Conservation (phyloP, 352 stramenopile genomes). For the Phytophthora cactorum region DNA sequence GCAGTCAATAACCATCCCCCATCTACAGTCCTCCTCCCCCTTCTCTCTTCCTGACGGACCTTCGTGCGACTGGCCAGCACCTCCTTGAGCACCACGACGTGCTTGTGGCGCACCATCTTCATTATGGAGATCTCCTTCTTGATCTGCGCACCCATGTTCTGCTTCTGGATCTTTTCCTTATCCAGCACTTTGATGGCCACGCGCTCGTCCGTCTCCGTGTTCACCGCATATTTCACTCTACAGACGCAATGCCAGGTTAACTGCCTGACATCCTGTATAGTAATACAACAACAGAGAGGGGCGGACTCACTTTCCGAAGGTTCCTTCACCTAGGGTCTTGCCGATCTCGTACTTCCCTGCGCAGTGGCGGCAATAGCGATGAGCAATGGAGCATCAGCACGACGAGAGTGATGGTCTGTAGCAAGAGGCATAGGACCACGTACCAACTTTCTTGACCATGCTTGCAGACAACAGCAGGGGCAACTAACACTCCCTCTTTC, state of each 20-base stretch:
- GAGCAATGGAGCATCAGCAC: neutral
- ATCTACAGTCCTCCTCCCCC: no score
- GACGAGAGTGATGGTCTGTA: neutral
- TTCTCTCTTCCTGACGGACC: slow-evolving; percentile 49
- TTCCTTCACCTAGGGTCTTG: slow-evolving; percentile 96
- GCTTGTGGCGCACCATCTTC: slow-evolving; percentile 95
- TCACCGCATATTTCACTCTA: slow-evolving; percentile 95
- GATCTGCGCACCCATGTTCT: slow-evolving; percentile 98
- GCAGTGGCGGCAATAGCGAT: neutral
- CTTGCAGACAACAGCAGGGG: neutral
- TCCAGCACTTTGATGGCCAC: slow-evolving; percentile 98
- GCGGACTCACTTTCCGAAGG: slow-evolving; percentile 94
- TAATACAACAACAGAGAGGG: neutral
- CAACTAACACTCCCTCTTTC: neutral
- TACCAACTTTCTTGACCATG: slow-evolving; percentile 74
- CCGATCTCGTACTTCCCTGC: slow-evolving; percentile 97
- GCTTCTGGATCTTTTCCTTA: slow-evolving; percentile 98
- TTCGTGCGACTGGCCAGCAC: slow-evolving; percentile 95
- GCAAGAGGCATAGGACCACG: slow-evolving; percentile 8
- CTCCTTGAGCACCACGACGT: slow-evolving; percentile 89
- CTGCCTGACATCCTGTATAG: neutral
- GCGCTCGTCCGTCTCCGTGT: slow-evolving; percentile 94
- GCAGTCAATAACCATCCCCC: slow-evolving; percentile 1
- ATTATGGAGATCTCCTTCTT: slow-evolving; percentile 99
- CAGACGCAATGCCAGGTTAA: neutral